Percentiles rank a stretch among this genome's conserved stretches.
These are phyloP conservation scores for Martensiomyces pterosporus DNA, from an alignment of 192 early-diverging fungal species.

Conservation along the genomic window DNA sequence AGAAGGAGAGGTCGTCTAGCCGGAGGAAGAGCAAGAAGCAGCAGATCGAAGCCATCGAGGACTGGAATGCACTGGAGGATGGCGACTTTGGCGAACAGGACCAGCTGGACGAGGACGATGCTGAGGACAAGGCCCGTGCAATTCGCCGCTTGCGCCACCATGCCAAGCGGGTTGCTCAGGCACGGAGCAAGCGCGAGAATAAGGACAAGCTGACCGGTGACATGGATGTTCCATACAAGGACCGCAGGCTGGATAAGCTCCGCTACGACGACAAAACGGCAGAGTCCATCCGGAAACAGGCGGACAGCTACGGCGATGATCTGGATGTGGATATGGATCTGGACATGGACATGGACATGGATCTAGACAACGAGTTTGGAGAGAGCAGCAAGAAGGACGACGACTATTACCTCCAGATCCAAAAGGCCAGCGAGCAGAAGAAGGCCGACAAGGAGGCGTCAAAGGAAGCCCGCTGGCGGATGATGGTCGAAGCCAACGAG, in stretches of 20 bases:
- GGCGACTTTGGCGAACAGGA: conserved; percentile 77
- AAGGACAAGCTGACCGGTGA: conserved; percentile 63
- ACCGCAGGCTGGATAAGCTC: conserved; percentile 34
- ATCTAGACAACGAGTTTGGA: conserved; percentile 36
- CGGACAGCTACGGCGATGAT: conserved; percentile 47
- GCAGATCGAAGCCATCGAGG: neutral
- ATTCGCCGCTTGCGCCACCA: conserved; percentile 45
- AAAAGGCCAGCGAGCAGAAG: conserved; percentile 44
- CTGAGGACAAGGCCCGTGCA: conserved; percentile 73
- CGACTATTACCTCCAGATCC: conserved; percentile 57
- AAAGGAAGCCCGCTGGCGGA: conserved; percentile 35
- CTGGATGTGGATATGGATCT: conserved; percentile 61
- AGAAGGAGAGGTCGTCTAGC: conserved; percentile 11
- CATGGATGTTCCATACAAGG: conserved; percentile 76
- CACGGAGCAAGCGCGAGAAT: conserved; percentile 30
- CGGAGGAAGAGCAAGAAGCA: conserved; percentile 13
- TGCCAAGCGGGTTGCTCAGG: conserved; percentile 36
- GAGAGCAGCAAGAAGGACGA: conserved; percentile 45
- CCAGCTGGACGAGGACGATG: conserved; percentile 67
- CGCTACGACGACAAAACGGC: conserved; percentile 27
- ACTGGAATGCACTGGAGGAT: conserved; percentile 42
- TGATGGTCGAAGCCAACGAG: conserved; percentile 42
- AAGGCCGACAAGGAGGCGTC: conserved; percentile 54
- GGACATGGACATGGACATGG: conserved; percentile 46
- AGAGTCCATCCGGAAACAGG: conserved; percentile 9